Percentiles rank a stretch among this genome's conserved stretches.
Evolutionary conservation across 345 rosid genomes (phyloP).

Genomic region (Syzygium oleosum): DNA sequence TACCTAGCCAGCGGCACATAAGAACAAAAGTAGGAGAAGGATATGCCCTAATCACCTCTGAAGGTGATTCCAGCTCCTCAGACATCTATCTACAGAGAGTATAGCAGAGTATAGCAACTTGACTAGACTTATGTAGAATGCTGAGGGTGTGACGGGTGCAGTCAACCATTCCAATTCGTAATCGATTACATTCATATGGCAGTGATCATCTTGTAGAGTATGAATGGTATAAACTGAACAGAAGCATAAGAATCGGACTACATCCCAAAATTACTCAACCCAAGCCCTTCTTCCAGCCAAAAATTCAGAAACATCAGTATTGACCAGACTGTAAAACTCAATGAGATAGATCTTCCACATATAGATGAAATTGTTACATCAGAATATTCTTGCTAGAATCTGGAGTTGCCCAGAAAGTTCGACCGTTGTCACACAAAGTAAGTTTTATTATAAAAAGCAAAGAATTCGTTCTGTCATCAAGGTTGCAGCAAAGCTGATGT

Average conservation of each 20-base stretch:
- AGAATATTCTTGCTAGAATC: background rate
- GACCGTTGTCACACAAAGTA: background rate
- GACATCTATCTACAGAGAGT: background rate
- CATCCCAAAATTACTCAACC: background rate
- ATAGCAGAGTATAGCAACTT: background rate
- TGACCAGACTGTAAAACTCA: background rate
- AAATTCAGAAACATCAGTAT: background rate
- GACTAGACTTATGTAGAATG: background rate
- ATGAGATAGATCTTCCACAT: background rate
- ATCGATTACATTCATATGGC: background rate
- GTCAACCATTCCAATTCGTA: background rate
- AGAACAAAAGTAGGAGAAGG: background rate
- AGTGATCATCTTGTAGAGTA: background rate
- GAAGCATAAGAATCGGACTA: background rate
- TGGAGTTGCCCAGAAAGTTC: background rate
- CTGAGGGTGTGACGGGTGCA: background rate
- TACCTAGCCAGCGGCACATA: background rate
- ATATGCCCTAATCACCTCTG: background rate
- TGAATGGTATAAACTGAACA: too few relatives aligned
- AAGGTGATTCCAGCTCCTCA: background rate
- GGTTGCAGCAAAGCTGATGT: background rate
- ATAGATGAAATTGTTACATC: background rate
- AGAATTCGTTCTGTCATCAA: background rate
- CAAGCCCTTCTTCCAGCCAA: background rate
- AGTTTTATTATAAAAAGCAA: background rate